A percentile compares a stretch with the other conserved stretches of the same genome.
These are phyloP conservation scores for Neospora caninum DNA, from an alignment of 169 alveolate species.

Conservation along the genomic window DNA sequence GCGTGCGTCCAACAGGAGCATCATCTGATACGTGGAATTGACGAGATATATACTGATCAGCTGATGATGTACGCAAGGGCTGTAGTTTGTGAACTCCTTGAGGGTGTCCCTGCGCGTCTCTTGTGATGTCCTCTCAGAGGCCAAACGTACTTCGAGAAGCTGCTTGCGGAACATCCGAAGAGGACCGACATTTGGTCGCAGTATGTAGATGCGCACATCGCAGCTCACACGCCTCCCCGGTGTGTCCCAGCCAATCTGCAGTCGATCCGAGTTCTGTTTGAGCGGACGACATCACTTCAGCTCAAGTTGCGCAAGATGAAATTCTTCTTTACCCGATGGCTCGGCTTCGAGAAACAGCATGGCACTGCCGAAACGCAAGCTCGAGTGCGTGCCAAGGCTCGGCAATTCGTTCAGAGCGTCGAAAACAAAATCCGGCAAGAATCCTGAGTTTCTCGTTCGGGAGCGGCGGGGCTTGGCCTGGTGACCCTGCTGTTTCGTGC, in stretches of 20 bases:
- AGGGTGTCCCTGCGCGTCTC: no score
- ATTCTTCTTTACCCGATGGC: constrained; percentile 78
- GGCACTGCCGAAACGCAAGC: constrained; percentile 70
- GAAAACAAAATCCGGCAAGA: constrained; percentile 24
- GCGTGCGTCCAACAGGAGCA: no score
- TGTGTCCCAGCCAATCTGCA: constrained; percentile 37
- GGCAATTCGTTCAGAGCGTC: constrained; percentile 63
- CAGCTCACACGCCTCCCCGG: constrained; percentile 69
- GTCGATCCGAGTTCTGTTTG: constrained; percentile 67
- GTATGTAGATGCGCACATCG: constrained; percentile 76
- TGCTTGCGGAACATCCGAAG: constrained; percentile 77
- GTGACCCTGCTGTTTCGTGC: no score
- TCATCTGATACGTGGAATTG: no score
- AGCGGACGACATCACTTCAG: constrained; percentile 54
- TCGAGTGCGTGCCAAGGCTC: constrained; percentile 71
- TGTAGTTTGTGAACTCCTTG: no score
- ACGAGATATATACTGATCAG: no score
- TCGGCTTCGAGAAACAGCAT: constrained; percentile 73
- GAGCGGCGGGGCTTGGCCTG: no score
- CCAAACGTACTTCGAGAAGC: constrained; percentile 72
- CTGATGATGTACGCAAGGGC: no score
- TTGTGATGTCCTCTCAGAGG: constrained; percentile 66
- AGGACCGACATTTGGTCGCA: constrained; percentile 80
- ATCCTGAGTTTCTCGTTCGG: not conserved
- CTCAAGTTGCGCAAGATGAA: constrained; percentile 80